Percentiles rank a stretch among this genome's conserved stretches.
These are phyloP conservation scores for Euclidium syriacum DNA, from an alignment of 345 rosid genomes.

Conservation along the genomic window DNA sequence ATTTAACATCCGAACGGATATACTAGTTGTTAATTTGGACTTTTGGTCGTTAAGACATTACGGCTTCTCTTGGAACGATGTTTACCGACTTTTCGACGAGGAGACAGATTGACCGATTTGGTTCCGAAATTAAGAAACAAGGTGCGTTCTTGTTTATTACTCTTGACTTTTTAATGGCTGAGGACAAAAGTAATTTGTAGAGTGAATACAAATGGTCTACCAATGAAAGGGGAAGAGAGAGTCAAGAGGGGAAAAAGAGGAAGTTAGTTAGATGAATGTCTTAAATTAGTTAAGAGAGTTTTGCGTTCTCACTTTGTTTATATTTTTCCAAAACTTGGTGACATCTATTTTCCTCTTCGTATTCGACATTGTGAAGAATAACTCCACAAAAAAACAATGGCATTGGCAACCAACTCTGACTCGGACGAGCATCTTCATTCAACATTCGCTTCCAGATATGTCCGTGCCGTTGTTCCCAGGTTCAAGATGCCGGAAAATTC, in stretches of 20 bases:
- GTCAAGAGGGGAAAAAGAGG: conserved; percentile 20
- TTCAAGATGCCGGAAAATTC: conserved; percentile 58
- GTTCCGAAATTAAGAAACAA: not conserved
- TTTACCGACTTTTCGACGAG: too few species aligned
- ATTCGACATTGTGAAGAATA: not conserved
- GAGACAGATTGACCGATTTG: not conserved
- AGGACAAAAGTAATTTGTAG: not conserved
- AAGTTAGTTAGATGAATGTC: conserved; percentile 17
- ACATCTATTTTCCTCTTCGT: not conserved
- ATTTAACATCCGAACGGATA: too few species aligned
- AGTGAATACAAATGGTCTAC: not conserved
- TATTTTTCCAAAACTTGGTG: not conserved
- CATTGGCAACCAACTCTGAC: conserved; percentile 40
- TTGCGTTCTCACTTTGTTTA: conserved; percentile 3
- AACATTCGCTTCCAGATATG: conserved; percentile 80
- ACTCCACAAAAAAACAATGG: conserved; percentile 35
- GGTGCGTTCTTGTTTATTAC: not conserved
- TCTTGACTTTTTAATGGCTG: not conserved
- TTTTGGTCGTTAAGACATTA: not conserved
- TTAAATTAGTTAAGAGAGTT: conserved; percentile 18
- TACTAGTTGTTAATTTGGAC: not conserved
- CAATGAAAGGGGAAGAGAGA: conserved; percentile 13
- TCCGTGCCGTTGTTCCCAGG: conserved; percentile 61
- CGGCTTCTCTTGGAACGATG: too few species aligned
- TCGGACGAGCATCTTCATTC: conserved; percentile 49